Percentiles rank a stretch among this genome's conserved stretches.
Conservation (phyloP, 2,329 filamentous ascomycete genomes). For the Epichloe hybrida region DNA sequence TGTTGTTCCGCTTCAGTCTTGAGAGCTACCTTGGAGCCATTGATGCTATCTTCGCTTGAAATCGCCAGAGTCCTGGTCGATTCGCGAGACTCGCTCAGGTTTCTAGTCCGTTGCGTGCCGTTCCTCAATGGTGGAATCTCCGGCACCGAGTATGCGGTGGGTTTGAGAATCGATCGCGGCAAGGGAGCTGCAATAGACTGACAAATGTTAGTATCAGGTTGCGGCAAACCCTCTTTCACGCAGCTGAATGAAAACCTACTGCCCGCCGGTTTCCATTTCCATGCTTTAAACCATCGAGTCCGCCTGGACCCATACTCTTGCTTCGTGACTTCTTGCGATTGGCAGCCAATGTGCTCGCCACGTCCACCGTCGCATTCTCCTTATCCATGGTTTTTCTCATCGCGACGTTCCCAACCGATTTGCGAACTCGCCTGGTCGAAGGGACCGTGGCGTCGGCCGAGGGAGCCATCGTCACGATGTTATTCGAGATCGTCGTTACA, state of each 20-base stretch:
- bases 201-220: not conserved
- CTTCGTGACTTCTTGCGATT: constrained; percentile 64
- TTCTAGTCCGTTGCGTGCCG: not conserved
- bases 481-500: constrained; percentile 10
- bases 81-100: constrained; percentile 1
- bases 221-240: not conserved
- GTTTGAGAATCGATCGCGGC: constrained; percentile 66
- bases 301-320: constrained; percentile 91
- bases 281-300: constrained; percentile 67
- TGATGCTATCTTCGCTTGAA: constrained; percentile 12
- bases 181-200: constrained; percentile 43
- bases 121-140: constrained; percentile 54
- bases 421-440: constrained; percentile 46
- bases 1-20: constrained; percentile 59
- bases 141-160: constrained; percentile 52
- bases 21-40: constrained; percentile 45
- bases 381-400: constrained; percentile 47
- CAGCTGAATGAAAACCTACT: constrained; percentile 33
- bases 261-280: constrained; percentile 65
- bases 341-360: constrained; percentile 38
- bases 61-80: constrained; percentile 7
- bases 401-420: constrained; percentile 53
- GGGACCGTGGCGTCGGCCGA: constrained; percentile 34
- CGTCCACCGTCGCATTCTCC: constrained; percentile 63
- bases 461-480: constrained; percentile 17